Conservation (phyloP, 108 stramenopile genomes). For the Cyclotella sp. region DNA sequence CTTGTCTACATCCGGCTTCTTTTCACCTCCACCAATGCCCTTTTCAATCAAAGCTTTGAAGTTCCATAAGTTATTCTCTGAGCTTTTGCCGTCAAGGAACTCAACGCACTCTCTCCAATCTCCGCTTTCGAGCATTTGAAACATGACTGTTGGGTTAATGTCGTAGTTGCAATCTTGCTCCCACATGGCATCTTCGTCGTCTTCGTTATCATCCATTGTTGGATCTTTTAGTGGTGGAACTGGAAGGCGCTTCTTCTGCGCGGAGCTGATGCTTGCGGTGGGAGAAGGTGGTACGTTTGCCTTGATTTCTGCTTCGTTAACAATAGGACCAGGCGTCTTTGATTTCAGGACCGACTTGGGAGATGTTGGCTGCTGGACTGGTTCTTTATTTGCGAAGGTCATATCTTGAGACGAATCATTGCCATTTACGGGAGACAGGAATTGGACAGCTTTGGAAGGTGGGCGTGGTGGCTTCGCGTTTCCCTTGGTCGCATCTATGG, state of each 20-base stretch:
- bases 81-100: slow-evolving; percentile 43
- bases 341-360: slow-evolving; percentile 21
- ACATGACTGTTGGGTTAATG: slow-evolving; percentile 70
- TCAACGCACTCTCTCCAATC: slow-evolving; percentile 69
- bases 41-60: slow-evolving; percentile 28
- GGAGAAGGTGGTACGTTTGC: slow-evolving; percentile 2
- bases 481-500: slow-evolving; percentile 2
- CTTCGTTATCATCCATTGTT: slow-evolving; percentile 43
- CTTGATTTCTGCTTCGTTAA: not conserved
- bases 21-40: slow-evolving; percentile 10
- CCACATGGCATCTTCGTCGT: slow-evolving; percentile 50
- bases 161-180: slow-evolving; percentile 68
- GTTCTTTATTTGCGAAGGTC: not conserved
- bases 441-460: slow-evolving; percentile 23
- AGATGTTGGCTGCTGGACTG: slow-evolving; percentile 1
- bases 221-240: slow-evolving; percentile 50
- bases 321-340: not conserved
- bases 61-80: slow-evolving; percentile 34
- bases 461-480: slow-evolving; percentile 5
- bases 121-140: slow-evolving; percentile 64
- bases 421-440: slow-evolving; percentile 6
- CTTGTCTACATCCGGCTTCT: slow-evolving; percentile 16
- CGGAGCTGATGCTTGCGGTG: slow-evolving; percentile 16
- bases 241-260: slow-evolving; percentile 36
- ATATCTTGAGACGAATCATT: not conserved